Conservation (phyloP, 1,139 yeast species). For the Candida labiduridarum region DNA sequence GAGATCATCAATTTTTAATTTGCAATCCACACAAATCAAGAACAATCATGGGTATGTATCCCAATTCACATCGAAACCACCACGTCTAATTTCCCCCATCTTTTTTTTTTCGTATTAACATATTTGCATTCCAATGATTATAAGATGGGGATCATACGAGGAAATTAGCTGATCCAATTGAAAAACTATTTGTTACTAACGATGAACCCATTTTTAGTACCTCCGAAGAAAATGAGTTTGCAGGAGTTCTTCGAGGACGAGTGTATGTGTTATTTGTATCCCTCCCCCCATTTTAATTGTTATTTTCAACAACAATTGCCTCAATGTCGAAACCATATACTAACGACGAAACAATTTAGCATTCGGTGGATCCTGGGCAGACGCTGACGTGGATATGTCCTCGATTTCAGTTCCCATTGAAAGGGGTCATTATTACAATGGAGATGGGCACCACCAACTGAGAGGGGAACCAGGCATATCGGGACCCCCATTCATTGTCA, state of each 20-base stretch:
- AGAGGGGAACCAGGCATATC: conserved; percentile 20
- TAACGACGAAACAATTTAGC: conserved; percentile 24
- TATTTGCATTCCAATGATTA: too few species aligned
- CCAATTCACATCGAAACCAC: neutral
- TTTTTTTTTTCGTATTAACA: neutral
- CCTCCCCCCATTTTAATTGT: neutral
- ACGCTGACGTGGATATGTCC: conserved; percentile 70
- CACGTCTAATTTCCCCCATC: neutral
- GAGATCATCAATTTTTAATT: neutral
- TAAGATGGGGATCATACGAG: too few species aligned
- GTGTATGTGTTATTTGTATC: conserved; percentile 38
- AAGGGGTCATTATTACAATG: conserved; percentile 23
- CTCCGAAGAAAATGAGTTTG: conserved; percentile 53
- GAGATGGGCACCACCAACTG: conserved; percentile 14
- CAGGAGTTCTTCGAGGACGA: conserved; percentile 56
- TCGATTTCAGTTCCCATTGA: conserved; percentile 63
- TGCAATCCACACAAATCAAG: neutral
- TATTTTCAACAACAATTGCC: neutral
- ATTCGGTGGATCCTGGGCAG: conserved; percentile 74
- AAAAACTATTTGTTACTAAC: conserved; percentile 5
- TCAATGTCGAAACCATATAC: neutral
- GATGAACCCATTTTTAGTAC: conserved; percentile 18
- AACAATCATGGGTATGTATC: conserved; percentile 2
- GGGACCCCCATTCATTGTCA: conserved; percentile 62
- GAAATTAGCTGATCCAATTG: neutral